phyloP scores from a whole-genome alignment of 805 yeast species.

The Sugiyamaella mastotermitis region DNA sequence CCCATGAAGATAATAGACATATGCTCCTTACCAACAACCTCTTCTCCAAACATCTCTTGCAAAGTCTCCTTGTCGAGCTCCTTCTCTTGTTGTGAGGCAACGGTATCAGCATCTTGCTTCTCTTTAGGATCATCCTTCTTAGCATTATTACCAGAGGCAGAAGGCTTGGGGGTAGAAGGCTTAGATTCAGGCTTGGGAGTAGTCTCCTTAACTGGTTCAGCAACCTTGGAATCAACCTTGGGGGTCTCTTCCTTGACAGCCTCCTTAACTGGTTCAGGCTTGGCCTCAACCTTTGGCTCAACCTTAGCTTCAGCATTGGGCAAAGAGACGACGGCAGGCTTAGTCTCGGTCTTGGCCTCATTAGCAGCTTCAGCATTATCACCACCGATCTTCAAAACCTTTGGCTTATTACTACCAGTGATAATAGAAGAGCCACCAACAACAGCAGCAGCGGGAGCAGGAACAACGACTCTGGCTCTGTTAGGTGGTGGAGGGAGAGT shows the following conservation, averaged over 20 bases:
- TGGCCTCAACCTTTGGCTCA: conserved; percentile 11
- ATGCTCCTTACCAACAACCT: conserved; percentile 63
- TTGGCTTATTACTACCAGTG: conserved; percentile 19
- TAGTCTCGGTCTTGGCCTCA: conserved; percentile 1
- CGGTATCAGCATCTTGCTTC: conserved; percentile 27
- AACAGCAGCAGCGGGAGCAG: conserved; percentile 9
- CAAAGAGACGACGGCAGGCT: not conserved
- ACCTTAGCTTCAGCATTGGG: conserved; percentile 1
- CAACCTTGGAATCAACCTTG: conserved; percentile 11
- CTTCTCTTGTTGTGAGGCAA: conserved; percentile 64
- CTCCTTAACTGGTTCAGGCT: conserved; percentile 14
- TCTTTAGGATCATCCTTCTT: conserved; percentile 12
- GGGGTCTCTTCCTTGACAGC: conserved; percentile 10
- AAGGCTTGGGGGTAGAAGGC: not conserved
- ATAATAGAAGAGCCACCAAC: conserved; percentile 4
- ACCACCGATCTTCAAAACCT: conserved; percentile 23
- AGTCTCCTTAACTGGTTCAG: conserved; percentile 20
- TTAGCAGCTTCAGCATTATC: conserved; percentile 11
- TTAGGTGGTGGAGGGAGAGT: conserved; percentile 14
- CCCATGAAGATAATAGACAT: conserved; percentile 98
- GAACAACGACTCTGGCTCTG: conserved; percentile 5
- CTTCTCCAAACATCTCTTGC: conserved; percentile 84
- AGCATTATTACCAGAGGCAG: conserved; percentile 9
- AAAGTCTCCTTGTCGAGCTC: conserved; percentile 80
- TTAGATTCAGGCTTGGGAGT: conserved; percentile 16